Percentiles rank a stretch among this genome's conserved stretches.
phyloP scores from a whole-genome alignment of 1,284 basidiomycete species.

The Fistulina hepatica region DNA sequence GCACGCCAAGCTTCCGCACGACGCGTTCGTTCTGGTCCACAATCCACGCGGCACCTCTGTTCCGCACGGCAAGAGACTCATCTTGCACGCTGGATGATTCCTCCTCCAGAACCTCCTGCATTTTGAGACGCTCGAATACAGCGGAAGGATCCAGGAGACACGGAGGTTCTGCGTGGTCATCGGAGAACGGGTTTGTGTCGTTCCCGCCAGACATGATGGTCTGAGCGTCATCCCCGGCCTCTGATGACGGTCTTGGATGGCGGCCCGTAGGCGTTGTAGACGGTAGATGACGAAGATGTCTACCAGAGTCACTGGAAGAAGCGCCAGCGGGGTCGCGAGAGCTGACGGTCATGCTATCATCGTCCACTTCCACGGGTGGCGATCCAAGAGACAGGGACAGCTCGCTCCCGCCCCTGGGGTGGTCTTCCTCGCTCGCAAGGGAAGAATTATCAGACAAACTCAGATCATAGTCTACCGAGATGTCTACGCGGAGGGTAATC shows the following conservation, averaged over 20 bases:
- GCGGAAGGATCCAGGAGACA: slow-evolving; percentile 35
- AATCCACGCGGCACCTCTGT: slow-evolving; percentile 72
- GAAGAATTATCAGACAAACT: slow-evolving; percentile 81
- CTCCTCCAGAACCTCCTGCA: slow-evolving; percentile 32
- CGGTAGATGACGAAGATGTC: no score
- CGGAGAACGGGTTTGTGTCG: slow-evolving; percentile 11
- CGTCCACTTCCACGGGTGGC: slow-evolving; percentile 40
- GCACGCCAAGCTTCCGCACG: slow-evolving; percentile 48
- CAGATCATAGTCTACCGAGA: slow-evolving; percentile 82
- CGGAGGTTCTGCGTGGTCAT: slow-evolving; percentile 6
- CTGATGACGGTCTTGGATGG: no score
- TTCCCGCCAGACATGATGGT: slow-evolving; percentile 5
- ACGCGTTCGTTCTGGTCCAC: slow-evolving; percentile 66
- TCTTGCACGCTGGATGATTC: slow-evolving; percentile 33
- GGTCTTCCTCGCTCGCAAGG: slow-evolving; percentile 65
- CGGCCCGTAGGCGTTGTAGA: no score
- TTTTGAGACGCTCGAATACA: slow-evolving; percentile 48
- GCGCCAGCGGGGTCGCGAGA: slow-evolving; percentile 40
- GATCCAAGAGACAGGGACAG: slow-evolving; percentile 14
- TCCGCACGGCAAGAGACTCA: slow-evolving; percentile 37
- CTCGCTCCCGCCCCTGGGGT: slow-evolving; percentile 46
- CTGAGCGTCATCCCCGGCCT: slow-evolving; percentile 11
- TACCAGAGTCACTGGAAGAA: no score
- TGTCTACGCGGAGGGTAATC: slow-evolving; percentile 66
- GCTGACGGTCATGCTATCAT: slow-evolving; percentile 63